Evolutionary conservation across 768 basidiomycete genomes (phyloP), one percentile per base, ranked within the genome.

Genomic region (Agaricus blazei): DNA sequence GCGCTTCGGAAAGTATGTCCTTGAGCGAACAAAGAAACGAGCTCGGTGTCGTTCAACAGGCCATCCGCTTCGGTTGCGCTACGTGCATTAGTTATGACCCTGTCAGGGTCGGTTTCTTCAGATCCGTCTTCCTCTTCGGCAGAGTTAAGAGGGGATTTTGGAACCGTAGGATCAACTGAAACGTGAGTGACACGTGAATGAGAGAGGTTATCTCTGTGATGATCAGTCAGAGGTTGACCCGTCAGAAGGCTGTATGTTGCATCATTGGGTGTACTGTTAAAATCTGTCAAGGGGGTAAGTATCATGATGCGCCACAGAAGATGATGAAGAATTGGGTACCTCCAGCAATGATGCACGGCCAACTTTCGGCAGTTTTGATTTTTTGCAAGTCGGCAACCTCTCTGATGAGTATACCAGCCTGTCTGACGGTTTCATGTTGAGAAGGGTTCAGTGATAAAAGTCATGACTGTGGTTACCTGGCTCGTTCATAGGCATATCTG

Each of bases 201-300:
- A 2, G 71, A 64, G 9, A 96, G 72, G 19, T 65, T 64, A 37
- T 78, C 70, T 62, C 75, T 67, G 56, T 94, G 88, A 14, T 68
- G 70, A 0, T 72, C 58, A 1, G 80, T 72, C n/a, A 95, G 67
- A 3, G 75, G 65, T 51, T 84, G 76, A 14, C 84, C 82, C 4
- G 84, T 77, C 14, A 94, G 66, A 29, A 98, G 78, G 12, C 90
- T 81, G 67, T 98, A 98, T 0, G 83, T 82, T 4, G 90, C 75
- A 64, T 95, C 93, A 58, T 77, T 78, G 0, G 96, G 96, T 12
- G 83, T 69, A 52, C 91, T 90, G 68, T 98, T 98, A 72, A 97
- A 93, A 68, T 98, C 95, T 95, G 36, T 19, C 8, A 23, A 9
- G 48, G 14, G 24, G 14, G 23, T 19, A 19, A 34, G n/a, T 49